Percentiles rank a stretch among this genome's conserved stretches.
phyloP scores from a whole-genome alignment of 352 stramenopile species.

The Pelagophyceae sp. region DNA sequence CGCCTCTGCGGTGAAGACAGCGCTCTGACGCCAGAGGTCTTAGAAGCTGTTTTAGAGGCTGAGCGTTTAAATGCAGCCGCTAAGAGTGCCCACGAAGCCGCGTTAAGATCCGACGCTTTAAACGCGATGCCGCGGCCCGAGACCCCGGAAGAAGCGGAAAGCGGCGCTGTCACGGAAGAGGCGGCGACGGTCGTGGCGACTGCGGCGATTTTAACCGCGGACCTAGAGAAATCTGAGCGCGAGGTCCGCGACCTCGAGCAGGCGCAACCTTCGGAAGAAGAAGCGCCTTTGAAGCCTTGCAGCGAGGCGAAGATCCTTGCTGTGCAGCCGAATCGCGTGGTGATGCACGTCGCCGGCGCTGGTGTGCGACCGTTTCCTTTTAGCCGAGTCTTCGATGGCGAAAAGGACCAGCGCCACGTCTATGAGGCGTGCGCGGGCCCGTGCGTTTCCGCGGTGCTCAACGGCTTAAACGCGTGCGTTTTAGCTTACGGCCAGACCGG shows the following conservation, averaged over 20 bases:
- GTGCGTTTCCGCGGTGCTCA: constrained; percentile 18
- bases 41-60: neutral
- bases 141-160: neutral
- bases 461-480: constrained; percentile 26
- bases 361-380: constrained; percentile 23
- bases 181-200: neutral
- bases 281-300: neutral
- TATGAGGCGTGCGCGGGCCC: constrained; percentile 8
- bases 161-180: neutral
- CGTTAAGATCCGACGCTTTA: neutral
- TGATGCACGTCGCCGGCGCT: constrained; percentile 21
- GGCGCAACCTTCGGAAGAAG: neutral
- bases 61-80: neutral
- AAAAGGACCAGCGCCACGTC: constrained; percentile 4
- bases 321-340: constrained; percentile 21
- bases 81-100: neutral
- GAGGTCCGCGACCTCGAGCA: neutral
- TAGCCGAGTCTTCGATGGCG: neutral
- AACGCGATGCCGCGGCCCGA: neutral
- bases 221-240: neutral
- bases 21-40: neutral
- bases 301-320: constrained; percentile 23
- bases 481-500: constrained; percentile 27
- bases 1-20: neutral
- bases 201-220: neutral